These are phyloP conservation scores for Cladosporium sp. DNA, from an alignment of 2,329 filamentous ascomycete species.

Conservation along the genomic window DNA sequence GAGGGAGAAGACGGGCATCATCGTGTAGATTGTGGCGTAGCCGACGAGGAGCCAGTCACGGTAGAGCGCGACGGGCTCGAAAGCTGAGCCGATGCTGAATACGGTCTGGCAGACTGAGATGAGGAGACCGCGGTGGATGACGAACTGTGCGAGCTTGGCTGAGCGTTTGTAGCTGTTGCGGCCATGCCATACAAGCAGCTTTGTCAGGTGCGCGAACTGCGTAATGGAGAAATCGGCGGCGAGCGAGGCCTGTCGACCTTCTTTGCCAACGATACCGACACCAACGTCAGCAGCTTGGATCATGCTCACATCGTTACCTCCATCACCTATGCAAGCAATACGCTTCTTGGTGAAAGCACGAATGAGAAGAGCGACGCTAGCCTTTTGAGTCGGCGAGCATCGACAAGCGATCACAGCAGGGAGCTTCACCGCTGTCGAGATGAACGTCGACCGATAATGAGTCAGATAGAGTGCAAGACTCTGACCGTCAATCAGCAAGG, in stretches of 20 bases:
- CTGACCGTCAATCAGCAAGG: constrained; percentile 92
- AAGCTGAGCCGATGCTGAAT: constrained; percentile 89
- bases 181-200: constrained; percentile 97
- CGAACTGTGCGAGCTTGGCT: constrained; percentile 94
- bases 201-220: constrained; percentile 92
- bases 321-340: constrained; percentile 95
- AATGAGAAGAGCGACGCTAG: constrained; percentile 88
- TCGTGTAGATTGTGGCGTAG: constrained; percentile 95
- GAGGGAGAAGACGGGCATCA: constrained; percentile 85
- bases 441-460: constrained; percentile 81
- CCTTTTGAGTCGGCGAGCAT: constrained; percentile 95
- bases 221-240: constrained; percentile 97
- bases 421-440: constrained; percentile 80
- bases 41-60: constrained; percentile 96
- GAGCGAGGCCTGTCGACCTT: constrained; percentile 89
- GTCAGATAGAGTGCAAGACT: constrained; percentile 80
- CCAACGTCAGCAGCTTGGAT: constrained; percentile 98
- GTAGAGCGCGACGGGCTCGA: constrained; percentile 93
- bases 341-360: constrained; percentile 90
- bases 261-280: constrained; percentile 96
- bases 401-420: constrained; percentile 94
- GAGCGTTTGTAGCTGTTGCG: constrained; percentile 95
- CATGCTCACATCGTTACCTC: constrained; percentile 98
- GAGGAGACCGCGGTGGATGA: constrained; percentile 94
- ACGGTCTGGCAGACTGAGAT: constrained; percentile 96